Evolutionary conservation across 179 eudicot species (phyloP), one percentile per base, ranked within the genome.

Genomic region (Beta macrorhiza): DNA sequence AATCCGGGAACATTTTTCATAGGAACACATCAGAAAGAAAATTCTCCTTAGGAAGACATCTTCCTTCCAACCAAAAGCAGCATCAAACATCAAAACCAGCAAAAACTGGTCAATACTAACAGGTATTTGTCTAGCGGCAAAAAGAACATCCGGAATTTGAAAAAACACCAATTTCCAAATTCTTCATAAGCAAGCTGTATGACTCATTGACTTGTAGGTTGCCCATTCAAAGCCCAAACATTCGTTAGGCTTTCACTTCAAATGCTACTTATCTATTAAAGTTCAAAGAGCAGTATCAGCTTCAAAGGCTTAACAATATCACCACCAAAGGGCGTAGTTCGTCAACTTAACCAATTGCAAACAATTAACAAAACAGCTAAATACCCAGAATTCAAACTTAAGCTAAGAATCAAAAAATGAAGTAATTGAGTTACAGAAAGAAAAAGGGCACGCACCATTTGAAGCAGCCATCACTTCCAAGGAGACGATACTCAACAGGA

Each of bases 391-490:
- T 25, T 10, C 58, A 51, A 49, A 49, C 4, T 51, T 20, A 4
- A 51, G 37, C 58, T 4, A 13, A 49, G 4, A 72, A 72, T n/a
- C 11, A 22, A 49, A 49, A 9, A 56, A 22, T 13, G 25, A 64
- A 62, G 52, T 10, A 32, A 45, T n/a, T 8, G 17, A 13, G 14
- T 72, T 3, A 9, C 6, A 76, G 9, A 9, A 42, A 53, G 1
- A 22, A 4, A 57, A 62, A 32, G 17, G 76, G 16, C 4, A 76
- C 67, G 2, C 12, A 84, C 98, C 98, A 94, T 84, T 89, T 90
- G 86, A 94, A 94, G 91, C 98, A 94, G 71, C 97, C 98, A 83
- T 90, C 97, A 78, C 84, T 84, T 17, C 88, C 98, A 81, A 89
- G 98, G 51, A 94, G 95, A 20, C 93, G 89, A 49, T 91, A 91